Evolutionary conservation across 805 yeast genomes (phyloP).

Genomic region (Metschnikowia baotianmanensis): DNA sequence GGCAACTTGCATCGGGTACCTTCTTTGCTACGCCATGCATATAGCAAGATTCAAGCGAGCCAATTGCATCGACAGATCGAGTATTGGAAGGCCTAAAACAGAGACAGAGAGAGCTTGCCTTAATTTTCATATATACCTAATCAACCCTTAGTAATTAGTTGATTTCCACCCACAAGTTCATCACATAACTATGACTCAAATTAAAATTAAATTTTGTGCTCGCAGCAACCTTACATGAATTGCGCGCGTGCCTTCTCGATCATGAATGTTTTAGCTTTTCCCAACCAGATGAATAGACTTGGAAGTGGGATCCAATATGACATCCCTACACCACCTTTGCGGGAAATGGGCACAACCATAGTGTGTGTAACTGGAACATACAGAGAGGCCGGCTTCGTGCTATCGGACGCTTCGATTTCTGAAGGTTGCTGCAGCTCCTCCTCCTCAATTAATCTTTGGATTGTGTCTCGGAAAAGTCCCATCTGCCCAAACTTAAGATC

Average conservation of each 20-base stretch:
- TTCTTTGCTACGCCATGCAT: slow-evolving; percentile 3
- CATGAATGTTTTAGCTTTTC: slow-evolving; percentile 30
- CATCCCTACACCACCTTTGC: slow-evolving; percentile 35
- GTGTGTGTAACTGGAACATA: slow-evolving; percentile 14
- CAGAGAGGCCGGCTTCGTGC: not conserved
- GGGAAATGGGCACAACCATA: slow-evolving; percentile 32
- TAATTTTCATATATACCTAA: too few relatives aligned
- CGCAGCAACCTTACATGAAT: slow-evolving; percentile 13
- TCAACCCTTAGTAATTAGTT: too few relatives aligned
- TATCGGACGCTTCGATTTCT: not conserved
- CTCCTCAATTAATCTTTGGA: slow-evolving; percentile 4
- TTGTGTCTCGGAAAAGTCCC: slow-evolving; percentile 12
- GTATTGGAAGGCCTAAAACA: too few relatives aligned
- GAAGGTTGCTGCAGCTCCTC: not conserved
- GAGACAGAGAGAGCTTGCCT: too few relatives aligned
- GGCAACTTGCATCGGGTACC: not conserved
- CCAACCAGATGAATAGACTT: slow-evolving; percentile 24
- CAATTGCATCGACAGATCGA: too few relatives aligned
- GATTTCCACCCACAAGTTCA: too few relatives aligned
- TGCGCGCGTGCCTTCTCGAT: slow-evolving; percentile 23
- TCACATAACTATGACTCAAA: too few relatives aligned
- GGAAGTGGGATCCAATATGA: slow-evolving; percentile 30
- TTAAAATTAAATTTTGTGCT: not conserved
- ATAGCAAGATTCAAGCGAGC: too few relatives aligned
- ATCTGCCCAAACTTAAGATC: slow-evolving; percentile 27